Percentiles rank a stretch among this genome's conserved stretches.
phyloP scores from a whole-genome alignment of 2,329 filamentous ascomycete genomes.

The Botrytis sinoallii region DNA sequence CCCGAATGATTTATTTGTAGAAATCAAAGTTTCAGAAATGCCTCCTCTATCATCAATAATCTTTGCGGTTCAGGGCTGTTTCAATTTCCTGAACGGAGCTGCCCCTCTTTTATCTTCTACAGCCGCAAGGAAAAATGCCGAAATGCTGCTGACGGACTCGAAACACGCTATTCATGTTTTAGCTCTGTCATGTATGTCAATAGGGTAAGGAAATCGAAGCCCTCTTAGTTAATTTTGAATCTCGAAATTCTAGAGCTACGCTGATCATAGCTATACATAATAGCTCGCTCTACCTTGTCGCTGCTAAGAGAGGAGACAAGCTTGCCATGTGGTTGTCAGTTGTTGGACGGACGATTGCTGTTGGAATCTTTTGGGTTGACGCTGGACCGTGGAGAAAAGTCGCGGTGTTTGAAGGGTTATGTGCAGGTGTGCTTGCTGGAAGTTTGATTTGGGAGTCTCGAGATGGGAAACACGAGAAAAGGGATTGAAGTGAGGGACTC shows the following conservation, averaged over 20 bases:
- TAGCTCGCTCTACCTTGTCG: constrained; percentile 12
- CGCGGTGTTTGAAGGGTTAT: neutral
- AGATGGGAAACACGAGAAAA: too few species aligned
- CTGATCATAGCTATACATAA: neutral
- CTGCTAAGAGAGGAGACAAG: neutral
- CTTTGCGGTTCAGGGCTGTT: neutral
- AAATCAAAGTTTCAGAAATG: neutral
- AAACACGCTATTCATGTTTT: constrained; percentile 7
- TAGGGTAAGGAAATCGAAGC: neutral
- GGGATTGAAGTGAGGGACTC: too few species aligned
- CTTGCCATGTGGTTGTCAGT: constrained; percentile 12
- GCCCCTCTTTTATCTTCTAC: constrained; percentile 1
- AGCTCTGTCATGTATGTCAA: constrained; percentile 5
- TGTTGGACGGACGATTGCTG: constrained; percentile 3
- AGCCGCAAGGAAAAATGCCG: neutral
- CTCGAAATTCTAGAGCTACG: neutral
- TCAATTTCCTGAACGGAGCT: constrained; percentile 10
- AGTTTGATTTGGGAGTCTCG: constrained; percentile 9
- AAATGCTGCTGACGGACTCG: constrained; percentile 9
- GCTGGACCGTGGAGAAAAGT: constrained; percentile 8
- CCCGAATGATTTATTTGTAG: neutral
- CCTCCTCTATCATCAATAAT: constrained; percentile 1
- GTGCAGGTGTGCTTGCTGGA: constrained; percentile 5
- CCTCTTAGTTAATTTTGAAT: neutral
- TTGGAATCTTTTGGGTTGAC: neutral